phyloP scores from a whole-genome alignment of 139 green algal genomes.

The Auxenochlorella pyrenoidosa region DNA sequence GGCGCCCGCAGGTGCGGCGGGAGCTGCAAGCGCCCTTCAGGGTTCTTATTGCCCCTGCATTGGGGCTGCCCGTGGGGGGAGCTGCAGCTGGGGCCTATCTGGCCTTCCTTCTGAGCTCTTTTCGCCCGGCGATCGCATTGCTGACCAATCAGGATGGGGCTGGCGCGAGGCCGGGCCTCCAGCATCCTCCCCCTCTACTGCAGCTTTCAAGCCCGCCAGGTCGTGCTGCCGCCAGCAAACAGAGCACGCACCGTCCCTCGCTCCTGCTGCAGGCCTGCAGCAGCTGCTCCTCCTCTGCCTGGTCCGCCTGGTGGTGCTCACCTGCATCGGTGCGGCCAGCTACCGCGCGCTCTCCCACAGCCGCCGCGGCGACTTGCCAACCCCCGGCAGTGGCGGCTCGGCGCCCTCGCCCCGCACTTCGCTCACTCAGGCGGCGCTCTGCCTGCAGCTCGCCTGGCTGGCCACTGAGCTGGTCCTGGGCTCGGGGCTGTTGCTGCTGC shows the following conservation, averaged over 20 bases:
- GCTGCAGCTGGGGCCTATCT: not conserved
- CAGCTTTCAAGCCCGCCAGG: too few relatives aligned
- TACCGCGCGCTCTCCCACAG: not conserved
- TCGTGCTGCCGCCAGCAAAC: too few relatives aligned
- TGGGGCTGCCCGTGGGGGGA: not conserved
- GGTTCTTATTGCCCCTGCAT: too few relatives aligned
- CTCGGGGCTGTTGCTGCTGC: conserved; percentile 10
- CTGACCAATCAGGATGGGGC: too few relatives aligned
- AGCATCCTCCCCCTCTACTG: too few relatives aligned
- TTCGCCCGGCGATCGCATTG: too few relatives aligned
- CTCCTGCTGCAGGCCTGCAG: conserved; percentile 17
- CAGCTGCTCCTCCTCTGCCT: conserved; percentile 23
- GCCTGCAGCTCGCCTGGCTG: conserved; percentile 33
- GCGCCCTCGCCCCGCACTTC: not conserved
- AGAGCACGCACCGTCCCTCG: too few relatives aligned
- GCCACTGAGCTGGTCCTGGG: conserved; percentile 32
- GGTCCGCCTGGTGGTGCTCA: conserved; percentile 1
- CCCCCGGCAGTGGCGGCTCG: not conserved
- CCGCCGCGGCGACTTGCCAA: not conserved
- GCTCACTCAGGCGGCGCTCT: conserved; percentile 22
- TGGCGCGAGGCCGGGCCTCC: too few relatives aligned
- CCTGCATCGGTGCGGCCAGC: not conserved
- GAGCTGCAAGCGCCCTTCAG: too few relatives aligned
- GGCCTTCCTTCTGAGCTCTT: too few relatives aligned
- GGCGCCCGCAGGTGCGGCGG: not conserved